Base-by-base conservation (phyloP, 1,139 yeast species). In the Saccharomyces uvarum region DNA sequence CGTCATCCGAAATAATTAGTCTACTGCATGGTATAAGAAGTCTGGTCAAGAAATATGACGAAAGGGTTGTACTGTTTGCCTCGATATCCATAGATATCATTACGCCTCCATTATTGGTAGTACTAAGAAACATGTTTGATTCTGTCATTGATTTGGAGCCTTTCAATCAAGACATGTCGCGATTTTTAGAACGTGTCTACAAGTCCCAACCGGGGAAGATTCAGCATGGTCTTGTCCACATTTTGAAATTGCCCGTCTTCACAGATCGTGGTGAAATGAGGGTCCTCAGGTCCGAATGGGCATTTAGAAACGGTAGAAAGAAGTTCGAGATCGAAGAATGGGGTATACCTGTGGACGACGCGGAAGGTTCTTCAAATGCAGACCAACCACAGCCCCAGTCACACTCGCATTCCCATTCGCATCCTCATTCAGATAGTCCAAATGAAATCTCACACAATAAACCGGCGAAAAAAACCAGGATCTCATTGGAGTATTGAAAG, bases 271-370 rank as follows among this genome's bases (percentile, higher is more conserved):
- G 99, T 0, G 76, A 82, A 62, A 91, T 90, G 97, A 81, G 82
- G 62, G 79, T 82, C 1, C 81, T 83, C 55, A 76, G 77, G 55
- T 86, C 88, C 53, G 97, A 91, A 70, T 85, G 80, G 70, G 91
- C 96, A 2, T 93, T 91, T 72, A 84, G 86, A 65, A 89, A 89
- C 59, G 93, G 96, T 13, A 78, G 87, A 59, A 83, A 84, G 70
- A 83, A 80, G 65, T 89, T 93, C 67, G 96, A 87, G 64, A 86
- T 91, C 56, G 91, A 87, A 60, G 88, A 84, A 65, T 91, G 97
- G 96, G 88, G 96, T 26, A 93, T 93, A 50, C 98, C 99, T 0
- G 96, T 93, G 2, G 97, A 88, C 57, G 90, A 84, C 55, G 83
- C 79, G 41, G 85, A 78, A 16, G 78, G 44, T 19, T 38, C 44